Conservation (phyloP, 306 rosid genomes). For the Pachyrhizus erosus region DNA sequence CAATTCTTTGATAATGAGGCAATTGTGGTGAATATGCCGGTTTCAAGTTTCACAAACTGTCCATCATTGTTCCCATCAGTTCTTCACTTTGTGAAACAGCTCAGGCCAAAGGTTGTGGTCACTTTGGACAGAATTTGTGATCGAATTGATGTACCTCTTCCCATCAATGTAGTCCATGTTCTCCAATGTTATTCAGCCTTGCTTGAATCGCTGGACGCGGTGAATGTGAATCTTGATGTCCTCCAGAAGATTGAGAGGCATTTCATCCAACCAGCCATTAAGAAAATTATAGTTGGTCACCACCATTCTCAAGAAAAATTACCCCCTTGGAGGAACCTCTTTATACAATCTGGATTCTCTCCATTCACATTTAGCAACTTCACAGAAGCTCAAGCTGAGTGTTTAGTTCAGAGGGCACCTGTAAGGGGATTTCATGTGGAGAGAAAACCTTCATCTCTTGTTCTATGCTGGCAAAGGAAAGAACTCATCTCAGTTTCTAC, state of each 20-base stretch:
- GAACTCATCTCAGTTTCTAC: conserved; percentile 83
- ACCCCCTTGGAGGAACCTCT: conserved; percentile 67
- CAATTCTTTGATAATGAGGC: conserved; percentile 62
- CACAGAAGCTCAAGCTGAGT: conserved; percentile 91
- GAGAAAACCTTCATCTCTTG: conserved; percentile 79
- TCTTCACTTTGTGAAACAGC: conserved; percentile 74
- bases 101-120: conserved; percentile 75
- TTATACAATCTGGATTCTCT: conserved; percentile 78
- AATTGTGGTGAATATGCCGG: conserved; percentile 75
- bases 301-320: conserved; percentile 53
- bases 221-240: conserved; percentile 67
- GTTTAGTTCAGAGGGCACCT: conserved; percentile 82
- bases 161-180: conserved; percentile 62
- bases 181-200: conserved; percentile 66
- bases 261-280: conserved; percentile 80
- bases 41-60: conserved; percentile 57
- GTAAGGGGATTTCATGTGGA: conserved; percentile 88
- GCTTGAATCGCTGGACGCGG: conserved; percentile 90
- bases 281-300: conserved; percentile 63
- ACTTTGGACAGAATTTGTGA: conserved; percentile 71
- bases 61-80: conserved; percentile 60
- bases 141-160: conserved; percentile 63
- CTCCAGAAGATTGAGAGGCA: conserved; percentile 83
- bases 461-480: conserved; percentile 86
- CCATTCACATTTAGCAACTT: conserved; percentile 82